Base-by-base conservation (phyloP, 2,329 filamentous ascomycete genomes). In the Phoma sp. region DNA sequence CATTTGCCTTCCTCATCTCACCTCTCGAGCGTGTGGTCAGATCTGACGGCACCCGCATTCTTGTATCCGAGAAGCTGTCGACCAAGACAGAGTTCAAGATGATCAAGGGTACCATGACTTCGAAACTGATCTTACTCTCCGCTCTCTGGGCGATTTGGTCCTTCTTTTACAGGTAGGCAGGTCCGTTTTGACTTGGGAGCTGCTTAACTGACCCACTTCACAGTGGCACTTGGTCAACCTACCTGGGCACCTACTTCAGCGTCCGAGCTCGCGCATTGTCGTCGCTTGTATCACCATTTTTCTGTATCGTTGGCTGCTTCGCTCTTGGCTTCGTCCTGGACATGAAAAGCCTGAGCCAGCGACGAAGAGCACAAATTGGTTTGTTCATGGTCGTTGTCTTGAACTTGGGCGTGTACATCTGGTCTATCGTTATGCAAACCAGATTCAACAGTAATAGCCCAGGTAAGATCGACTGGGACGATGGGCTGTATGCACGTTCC, bases 281-380 rank as follows among this genome's bases (percentile, higher is more conserved):
- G 0, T 79, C 78, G 3, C 72, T 81, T 9, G 64, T 81, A 24
- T 80, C 78, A 6, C 80, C 79, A 0, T 81, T 81, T 66, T 80
- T 81, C 62, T 81, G 80, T 73, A 80, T 81, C 24, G 67, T 81
- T 32, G 79, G 79, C 19, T 81, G 79, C 60, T 81, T 81, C 47
- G 80, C 77, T 37, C 76, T 81, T 4, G 79, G 79, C 1, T 81
- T 80, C 52, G 76, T 95, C 82, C 78, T 86, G 88, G 51, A 80
- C 75, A 64, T 90, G 85, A 50, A 96, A 76, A 24, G 89, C 85
- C 59, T 85, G 78, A 8, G 90, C 84, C 62, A 84, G 61, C 68
- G 80, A 8, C 77, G 79, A 19, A 74, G 80, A 12, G 80, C 79
- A 15, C 79, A 81, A 52, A 53, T 78, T 4, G 79, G 79, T 43